These are phyloP conservation scores for Backusella circina DNA, from an alignment of 192 early-diverging fungal species.

Conservation along the genomic window DNA sequence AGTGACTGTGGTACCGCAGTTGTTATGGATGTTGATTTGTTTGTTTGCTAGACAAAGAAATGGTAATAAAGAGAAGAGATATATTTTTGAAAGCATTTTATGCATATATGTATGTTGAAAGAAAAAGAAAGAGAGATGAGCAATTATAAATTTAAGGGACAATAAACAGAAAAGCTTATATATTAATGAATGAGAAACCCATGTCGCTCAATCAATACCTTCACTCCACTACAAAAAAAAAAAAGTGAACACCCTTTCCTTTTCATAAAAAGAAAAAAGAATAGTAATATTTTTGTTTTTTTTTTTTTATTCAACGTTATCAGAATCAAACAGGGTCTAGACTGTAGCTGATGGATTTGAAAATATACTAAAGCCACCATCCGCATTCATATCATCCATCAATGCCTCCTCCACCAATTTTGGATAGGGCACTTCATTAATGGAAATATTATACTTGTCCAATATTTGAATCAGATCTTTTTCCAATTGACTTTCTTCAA, in stretches of 20 bases:
- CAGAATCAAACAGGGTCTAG: not conserved
- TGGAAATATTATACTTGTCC: not conserved
- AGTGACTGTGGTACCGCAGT: constrained; percentile 10
- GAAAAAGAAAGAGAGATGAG: not conserved
- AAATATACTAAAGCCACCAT: not conserved
- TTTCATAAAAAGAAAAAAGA: not conserved
- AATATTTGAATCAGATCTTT: constrained; percentile 12
- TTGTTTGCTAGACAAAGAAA: not conserved
- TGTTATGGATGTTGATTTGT: constrained; percentile 9
- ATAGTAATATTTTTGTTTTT: not conserved
- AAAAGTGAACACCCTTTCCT: not conserved
- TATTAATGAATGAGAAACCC: not conserved
- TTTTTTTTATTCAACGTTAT: not conserved
- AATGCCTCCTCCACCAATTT: not conserved
- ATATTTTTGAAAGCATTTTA: not conserved
- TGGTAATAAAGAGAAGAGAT: not conserved
- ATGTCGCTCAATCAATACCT: not conserved
- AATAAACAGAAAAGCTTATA: not conserved
- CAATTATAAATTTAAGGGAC: not conserved
- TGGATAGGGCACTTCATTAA: not conserved
- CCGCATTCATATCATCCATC: not conserved
- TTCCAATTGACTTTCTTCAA: constrained; percentile 20
- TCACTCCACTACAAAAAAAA: not conserved
- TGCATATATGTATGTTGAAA: not conserved
- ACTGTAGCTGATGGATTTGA: not conserved